phyloP scores from a whole-genome alignment of 164 flowering plant genomes.

The Hamamelis virginiana region DNA sequence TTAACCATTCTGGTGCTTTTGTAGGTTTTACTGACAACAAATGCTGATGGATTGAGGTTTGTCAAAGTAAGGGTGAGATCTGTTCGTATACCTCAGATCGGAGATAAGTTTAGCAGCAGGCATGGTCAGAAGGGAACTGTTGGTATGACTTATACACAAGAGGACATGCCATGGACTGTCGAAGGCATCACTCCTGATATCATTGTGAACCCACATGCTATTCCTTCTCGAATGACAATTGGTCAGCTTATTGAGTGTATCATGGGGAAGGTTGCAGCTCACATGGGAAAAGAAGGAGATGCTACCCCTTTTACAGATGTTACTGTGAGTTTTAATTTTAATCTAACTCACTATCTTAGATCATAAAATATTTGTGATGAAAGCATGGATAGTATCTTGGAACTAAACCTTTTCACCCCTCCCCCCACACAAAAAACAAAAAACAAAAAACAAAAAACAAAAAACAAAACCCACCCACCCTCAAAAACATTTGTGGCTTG shows the following conservation, averaged over 20 bases:
- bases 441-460: too few species aligned
- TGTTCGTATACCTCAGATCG: constrained; percentile 91
- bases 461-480: too few species aligned
- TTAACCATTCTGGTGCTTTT: constrained; percentile 9
- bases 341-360: neutral
- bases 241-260: constrained; percentile 98
- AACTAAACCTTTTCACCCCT: neutral
- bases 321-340: constrained; percentile 54
- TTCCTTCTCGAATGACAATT: constrained; percentile 98
- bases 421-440: too few species aligned
- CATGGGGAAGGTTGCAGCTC: constrained; percentile 98
- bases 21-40: constrained; percentile 87
- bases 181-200: constrained; percentile 96
- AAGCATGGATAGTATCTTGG: too few species aligned
- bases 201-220: constrained; percentile 95
- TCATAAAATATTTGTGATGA: too few species aligned
- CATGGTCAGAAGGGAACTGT: constrained; percentile 98
- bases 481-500: too few species aligned
- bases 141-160: constrained; percentile 97
- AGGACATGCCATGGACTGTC: constrained; percentile 97
- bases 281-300: constrained; percentile 95
- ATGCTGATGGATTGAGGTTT: constrained; percentile 96
- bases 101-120: constrained; percentile 94
- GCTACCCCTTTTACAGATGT: constrained; percentile 98
- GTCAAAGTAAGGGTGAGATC: constrained; percentile 96